These are phyloP conservation scores for Aphanomyces stellatus DNA, from an alignment of 352 stramenopile genomes.

Conservation along the genomic window DNA sequence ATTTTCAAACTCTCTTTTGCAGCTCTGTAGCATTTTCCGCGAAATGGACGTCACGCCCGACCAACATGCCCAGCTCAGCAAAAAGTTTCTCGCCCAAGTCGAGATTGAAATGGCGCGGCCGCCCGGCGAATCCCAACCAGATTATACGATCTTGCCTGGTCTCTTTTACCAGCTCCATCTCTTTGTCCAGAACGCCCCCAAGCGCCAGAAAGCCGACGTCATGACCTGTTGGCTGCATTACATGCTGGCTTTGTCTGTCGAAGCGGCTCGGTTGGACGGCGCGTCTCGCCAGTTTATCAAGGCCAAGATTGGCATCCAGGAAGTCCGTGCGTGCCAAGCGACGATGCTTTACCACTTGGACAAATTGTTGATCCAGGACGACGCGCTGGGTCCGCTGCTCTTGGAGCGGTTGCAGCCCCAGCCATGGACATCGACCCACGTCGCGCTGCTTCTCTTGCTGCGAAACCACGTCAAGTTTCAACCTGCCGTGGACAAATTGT, in stretches of 20 bases:
- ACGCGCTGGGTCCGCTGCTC: slow-evolving; percentile 31
- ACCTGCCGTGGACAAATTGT: slow-evolving; percentile 23
- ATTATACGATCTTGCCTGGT: slow-evolving; percentile 8
- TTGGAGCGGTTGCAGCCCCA: slow-evolving; percentile 28
- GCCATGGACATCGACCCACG: slow-evolving; percentile 26
- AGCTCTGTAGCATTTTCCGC: slow-evolving; percentile 7
- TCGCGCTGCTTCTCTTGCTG: slow-evolving; percentile 39
- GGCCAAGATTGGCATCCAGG: not conserved
- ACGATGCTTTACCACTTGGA: slow-evolving; percentile 53
- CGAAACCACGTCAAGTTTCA: slow-evolving; percentile 29
- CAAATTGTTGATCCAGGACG: slow-evolving; percentile 37
- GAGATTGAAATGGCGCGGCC: slow-evolving; percentile 13
- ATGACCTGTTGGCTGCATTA: not conserved
- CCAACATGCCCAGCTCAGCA: not conserved
- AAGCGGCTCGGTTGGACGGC: not conserved
- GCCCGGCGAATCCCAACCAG: not conserved
- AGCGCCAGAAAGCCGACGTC: not conserved
- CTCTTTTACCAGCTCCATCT: slow-evolving; percentile 11
- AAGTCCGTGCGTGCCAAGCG: slow-evolving; percentile 19
- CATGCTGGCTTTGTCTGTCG: not conserved
- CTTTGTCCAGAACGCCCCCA: slow-evolving; percentile 2
- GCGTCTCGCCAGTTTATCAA: not conserved
- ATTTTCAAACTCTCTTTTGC: not conserved
- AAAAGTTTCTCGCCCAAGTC: slow-evolving; percentile 12
- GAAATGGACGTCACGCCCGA: not conserved